Evolutionary conservation across 371 early-diverging fungal genomes (phyloP).

Genomic region (Mortierella sp.): DNA sequence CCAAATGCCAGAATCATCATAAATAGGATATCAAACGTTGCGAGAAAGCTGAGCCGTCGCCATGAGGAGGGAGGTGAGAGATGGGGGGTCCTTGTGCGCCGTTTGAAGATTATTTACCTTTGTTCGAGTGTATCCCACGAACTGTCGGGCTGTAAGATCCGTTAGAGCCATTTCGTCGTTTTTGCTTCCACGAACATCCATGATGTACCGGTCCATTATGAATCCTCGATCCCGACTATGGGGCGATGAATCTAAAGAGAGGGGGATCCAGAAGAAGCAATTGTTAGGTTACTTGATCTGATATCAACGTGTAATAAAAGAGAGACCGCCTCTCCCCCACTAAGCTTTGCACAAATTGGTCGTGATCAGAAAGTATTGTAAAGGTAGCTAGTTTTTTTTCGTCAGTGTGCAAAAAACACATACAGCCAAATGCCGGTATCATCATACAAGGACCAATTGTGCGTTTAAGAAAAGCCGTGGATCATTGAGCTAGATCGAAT

Average conservation of each 20-base stretch:
- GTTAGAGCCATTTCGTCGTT: too few species aligned
- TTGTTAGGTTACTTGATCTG: too few species aligned
- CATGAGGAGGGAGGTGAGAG: neutral
- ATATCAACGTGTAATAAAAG: neutral
- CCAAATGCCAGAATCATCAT: constrained; percentile 58
- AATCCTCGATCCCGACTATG: too few species aligned
- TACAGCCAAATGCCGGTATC: constrained; percentile 54
- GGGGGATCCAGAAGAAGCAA: too few species aligned
- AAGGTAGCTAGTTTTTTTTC: constrained; percentile 49
- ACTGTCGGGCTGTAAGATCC: too few species aligned
- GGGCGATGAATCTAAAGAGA: too few species aligned
- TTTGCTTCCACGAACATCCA: too few species aligned
- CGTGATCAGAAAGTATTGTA: constrained; percentile 17
- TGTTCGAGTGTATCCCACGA: too few species aligned
- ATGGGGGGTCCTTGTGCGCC: neutral
- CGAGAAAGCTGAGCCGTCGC: too few species aligned
- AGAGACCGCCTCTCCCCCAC: too few species aligned
- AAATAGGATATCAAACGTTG: constrained; percentile 1
- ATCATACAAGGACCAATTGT: constrained; percentile 19
- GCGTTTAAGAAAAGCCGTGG: neutral
- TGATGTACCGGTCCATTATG: too few species aligned
- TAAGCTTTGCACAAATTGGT: neutral
- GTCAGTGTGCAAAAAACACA: constrained; percentile 40
- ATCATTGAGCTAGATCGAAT: neutral
- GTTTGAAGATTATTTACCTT: neutral